Percentiles rank a stretch among this genome's conserved stretches.
Evolutionary conservation across 1,139 yeast species (phyloP).

Genomic region (Pichia cactophila): DNA sequence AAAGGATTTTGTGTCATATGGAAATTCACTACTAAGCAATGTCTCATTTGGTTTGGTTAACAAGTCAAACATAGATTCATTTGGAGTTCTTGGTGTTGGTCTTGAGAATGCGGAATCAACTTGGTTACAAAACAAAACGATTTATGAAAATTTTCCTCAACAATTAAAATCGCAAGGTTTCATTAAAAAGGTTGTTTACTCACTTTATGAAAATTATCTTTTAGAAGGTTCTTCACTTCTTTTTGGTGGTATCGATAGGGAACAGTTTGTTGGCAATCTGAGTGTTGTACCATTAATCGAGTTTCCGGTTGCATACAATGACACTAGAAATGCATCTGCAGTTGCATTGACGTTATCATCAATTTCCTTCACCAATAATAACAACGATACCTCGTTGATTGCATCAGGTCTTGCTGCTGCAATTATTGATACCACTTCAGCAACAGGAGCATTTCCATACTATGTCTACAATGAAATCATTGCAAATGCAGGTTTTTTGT

Average conservation of each 20-base stretch:
- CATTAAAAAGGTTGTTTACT: slow-evolving; percentile 44
- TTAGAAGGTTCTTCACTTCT: slow-evolving; percentile 39
- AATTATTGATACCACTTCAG: slow-evolving; percentile 57
- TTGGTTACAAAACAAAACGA: slow-evolving; percentile 19
- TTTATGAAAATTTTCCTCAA: slow-evolving; percentile 48
- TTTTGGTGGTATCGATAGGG: slow-evolving; percentile 50
- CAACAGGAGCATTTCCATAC: slow-evolving; percentile 44
- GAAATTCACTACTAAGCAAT: slow-evolving; percentile 33
- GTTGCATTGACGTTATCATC: slow-evolving; percentile 32
- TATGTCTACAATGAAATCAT: slow-evolving; percentile 36
- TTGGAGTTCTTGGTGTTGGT: slow-evolving; percentile 56
- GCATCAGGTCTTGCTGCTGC: slow-evolving; percentile 35
- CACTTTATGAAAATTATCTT: slow-evolving; percentile 27
- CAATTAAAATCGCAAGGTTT: slow-evolving; percentile 44
- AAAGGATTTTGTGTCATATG: slow-evolving; percentile 39
- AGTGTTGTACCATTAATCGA: slow-evolving; percentile 35
- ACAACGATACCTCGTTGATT: slow-evolving; percentile 24
- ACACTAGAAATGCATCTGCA: slow-evolving; percentile 32
- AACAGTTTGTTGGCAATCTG: slow-evolving; percentile 42
- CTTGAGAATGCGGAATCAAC: slow-evolving; percentile 41
- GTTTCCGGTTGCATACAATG: slow-evolving; percentile 18
- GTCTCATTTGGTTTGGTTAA: slow-evolving; percentile 51
- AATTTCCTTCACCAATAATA: slow-evolving; percentile 6
- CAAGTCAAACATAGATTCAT: slow-evolving; percentile 39
- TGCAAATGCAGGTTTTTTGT: slow-evolving; percentile 32